Evolutionary conservation across 345 rosid species (phyloP).

Genomic region (Pistacia atlantica): DNA sequence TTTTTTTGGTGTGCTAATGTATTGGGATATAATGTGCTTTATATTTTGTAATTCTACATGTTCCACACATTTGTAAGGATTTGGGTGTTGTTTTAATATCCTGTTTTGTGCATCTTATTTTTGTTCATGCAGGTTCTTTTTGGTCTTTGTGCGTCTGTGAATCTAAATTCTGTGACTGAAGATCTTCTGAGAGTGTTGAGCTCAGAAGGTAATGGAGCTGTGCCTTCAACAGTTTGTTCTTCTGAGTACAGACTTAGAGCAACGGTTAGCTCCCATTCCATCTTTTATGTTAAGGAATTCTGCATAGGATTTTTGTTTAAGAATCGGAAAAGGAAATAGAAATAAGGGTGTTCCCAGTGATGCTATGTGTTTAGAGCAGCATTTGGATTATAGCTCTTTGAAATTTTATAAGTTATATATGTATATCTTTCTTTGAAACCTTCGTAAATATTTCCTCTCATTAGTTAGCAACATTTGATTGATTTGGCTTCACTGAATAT

Average conservation of each 20-base stretch:
- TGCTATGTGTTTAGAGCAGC: not conserved
- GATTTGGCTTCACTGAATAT: not conserved
- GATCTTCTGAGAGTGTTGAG: constrained; percentile 57
- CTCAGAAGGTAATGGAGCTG: constrained; percentile 36
- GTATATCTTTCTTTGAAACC: too few relatives aligned
- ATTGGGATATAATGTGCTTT: not conserved
- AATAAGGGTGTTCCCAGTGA: not conserved
- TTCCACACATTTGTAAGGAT: not conserved
- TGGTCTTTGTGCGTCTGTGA: constrained; percentile 68
- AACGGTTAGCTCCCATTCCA: constrained; percentile 48
- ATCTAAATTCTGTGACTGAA: constrained; percentile 57
- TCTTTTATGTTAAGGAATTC: not conserved
- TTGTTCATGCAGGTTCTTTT: constrained; percentile 62
- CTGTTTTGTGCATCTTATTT: constrained; percentile 9
- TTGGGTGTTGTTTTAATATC: not conserved
- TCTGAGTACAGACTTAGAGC: constrained; percentile 69
- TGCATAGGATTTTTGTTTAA: not conserved
- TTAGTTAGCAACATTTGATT: not conserved
- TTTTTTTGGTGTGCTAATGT: not conserved
- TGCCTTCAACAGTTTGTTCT: constrained; percentile 61
- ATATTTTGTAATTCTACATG: not conserved
- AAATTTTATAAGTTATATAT: too few relatives aligned
- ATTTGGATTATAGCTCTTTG: not conserved
- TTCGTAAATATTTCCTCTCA: not conserved
- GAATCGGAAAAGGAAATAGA: not conserved